phyloP scores from a whole-genome alignment of 108 stramenopile species.

The Cyclostephanos tholiformis region DNA sequence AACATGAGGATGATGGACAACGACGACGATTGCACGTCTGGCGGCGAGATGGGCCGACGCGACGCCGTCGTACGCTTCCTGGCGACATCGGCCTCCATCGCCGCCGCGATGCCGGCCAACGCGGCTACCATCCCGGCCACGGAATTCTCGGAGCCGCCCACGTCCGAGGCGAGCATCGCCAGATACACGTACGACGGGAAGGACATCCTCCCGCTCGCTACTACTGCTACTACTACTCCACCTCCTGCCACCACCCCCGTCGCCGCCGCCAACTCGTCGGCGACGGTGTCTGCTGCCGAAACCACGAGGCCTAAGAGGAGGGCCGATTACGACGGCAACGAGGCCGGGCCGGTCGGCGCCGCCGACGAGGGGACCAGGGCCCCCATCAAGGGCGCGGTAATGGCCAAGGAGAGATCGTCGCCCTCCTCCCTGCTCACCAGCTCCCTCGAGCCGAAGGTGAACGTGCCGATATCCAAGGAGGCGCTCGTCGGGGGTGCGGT shows the following conservation, averaged over 20 bases:
- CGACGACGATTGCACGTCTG: neutral
- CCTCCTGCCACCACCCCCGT: too few relatives aligned
- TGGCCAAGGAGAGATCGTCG: neutral
- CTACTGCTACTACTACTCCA: neutral
- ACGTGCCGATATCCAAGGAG: neutral
- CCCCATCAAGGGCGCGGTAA: neutral
- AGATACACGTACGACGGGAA: neutral
- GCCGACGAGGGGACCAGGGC: neutral
- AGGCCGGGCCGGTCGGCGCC: neutral
- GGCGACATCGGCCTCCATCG: neutral
- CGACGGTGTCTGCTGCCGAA: neutral
- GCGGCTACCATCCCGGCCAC: neutral
- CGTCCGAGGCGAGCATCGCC: slow-evolving; percentile 12
- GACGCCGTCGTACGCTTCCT: neutral
- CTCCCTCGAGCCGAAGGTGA: neutral
- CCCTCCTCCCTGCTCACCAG: neutral
- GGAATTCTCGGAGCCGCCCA: slow-evolving; percentile 12
- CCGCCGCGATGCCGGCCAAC: neutral
- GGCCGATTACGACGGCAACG: neutral
- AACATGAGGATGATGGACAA: neutral
- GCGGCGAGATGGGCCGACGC: neutral
- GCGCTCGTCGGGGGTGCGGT: neutral
- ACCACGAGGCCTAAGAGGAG: neutral
- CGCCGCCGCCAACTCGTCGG: neutral
- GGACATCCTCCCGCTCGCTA: neutral